phyloP scores from a whole-genome alignment of 2,329 filamentous ascomycete species.

The Colletotrichum cuscutae region DNA sequence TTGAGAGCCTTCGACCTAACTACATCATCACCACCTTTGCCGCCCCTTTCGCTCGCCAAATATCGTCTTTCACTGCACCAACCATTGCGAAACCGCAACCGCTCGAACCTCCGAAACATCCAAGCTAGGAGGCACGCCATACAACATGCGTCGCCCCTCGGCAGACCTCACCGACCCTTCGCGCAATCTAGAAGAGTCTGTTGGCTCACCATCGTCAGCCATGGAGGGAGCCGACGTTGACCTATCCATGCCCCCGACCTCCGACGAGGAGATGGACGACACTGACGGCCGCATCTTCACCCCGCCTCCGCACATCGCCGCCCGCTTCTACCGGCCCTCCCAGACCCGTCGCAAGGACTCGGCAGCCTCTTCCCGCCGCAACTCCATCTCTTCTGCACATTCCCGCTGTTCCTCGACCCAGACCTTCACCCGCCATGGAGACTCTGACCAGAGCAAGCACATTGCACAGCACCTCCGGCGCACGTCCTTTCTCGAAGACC shows the following conservation, averaged over 20 bases:
- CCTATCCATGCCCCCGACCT: conserved; percentile 49
- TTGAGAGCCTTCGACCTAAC: neutral
- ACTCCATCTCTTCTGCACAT: conserved; percentile 81
- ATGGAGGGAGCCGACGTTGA: conserved; percentile 46
- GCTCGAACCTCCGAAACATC: conserved; percentile 9
- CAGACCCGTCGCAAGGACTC: conserved; percentile 78
- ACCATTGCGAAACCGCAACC: conserved; percentile 16
- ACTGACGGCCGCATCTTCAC: conserved; percentile 57
- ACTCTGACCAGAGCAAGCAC: conserved; percentile 76
- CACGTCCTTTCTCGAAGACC: conserved; percentile 82
- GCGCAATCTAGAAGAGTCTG: conserved; percentile 50
- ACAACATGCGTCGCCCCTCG: conserved; percentile 55
- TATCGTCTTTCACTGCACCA: neutral
- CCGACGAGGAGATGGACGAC: conserved; percentile 46
- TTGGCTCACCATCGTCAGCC: conserved; percentile 43
- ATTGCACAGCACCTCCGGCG: conserved; percentile 83
- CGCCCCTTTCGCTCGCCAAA: neutral
- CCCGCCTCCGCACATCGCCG: conserved; percentile 80
- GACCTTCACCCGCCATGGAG: conserved; percentile 61
- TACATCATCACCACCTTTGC: neutral
- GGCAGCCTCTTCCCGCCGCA: conserved; percentile 81
- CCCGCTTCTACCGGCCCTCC: conserved; percentile 77
- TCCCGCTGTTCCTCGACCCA: conserved; percentile 73
- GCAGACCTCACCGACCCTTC: conserved; percentile 53
- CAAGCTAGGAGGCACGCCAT: conserved; percentile 24